A percentile compares a stretch with the other conserved stretches of the same genome.
These are phyloP conservation scores for Salix suchowensis DNA, from an alignment of 345 rosid genomes.

Conservation along the genomic window DNA sequence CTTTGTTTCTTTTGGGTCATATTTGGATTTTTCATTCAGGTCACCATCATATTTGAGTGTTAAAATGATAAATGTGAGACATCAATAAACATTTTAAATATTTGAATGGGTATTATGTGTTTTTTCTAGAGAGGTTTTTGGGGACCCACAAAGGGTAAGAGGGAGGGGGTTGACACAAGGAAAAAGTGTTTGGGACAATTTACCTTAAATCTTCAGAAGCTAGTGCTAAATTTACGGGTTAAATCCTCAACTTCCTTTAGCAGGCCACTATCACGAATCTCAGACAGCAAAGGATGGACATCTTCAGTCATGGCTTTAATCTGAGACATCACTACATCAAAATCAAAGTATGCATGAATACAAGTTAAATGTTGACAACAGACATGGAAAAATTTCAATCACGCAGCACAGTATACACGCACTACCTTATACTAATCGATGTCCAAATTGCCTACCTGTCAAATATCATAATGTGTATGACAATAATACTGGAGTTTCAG, in stretches of 20 bases:
- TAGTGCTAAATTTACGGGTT: conserved; percentile 76
- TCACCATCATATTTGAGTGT: not conserved
- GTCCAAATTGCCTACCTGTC: not conserved
- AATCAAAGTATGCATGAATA: conserved; percentile 48
- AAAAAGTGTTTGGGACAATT: conserved; percentile 4
- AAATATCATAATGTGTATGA: not conserved
- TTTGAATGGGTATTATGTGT: not conserved
- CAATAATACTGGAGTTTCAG: not conserved
- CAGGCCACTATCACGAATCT: conserved; percentile 75
- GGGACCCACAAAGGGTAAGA: not conserved
- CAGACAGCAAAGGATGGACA: conserved; percentile 90
- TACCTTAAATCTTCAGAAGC: conserved; percentile 91
- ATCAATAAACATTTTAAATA: not conserved
- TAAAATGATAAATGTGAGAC: not conserved
- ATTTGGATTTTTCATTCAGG: not conserved
- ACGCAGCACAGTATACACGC: not conserved
- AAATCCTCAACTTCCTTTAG: conserved; percentile 83
- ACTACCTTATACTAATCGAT: not conserved
- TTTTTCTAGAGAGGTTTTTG: not conserved
- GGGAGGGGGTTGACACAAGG: not conserved
- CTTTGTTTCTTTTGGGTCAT: not conserved
- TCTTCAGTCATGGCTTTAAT: conserved; percentile 96
- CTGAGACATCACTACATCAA: conserved; percentile 84
- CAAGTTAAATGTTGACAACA: conserved; percentile 11
- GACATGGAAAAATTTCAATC: not conserved